These are phyloP conservation scores for Syncephalis plumigaleata DNA, from an alignment of 371 early-diverging fungal genomes.

Conservation along the genomic window DNA sequence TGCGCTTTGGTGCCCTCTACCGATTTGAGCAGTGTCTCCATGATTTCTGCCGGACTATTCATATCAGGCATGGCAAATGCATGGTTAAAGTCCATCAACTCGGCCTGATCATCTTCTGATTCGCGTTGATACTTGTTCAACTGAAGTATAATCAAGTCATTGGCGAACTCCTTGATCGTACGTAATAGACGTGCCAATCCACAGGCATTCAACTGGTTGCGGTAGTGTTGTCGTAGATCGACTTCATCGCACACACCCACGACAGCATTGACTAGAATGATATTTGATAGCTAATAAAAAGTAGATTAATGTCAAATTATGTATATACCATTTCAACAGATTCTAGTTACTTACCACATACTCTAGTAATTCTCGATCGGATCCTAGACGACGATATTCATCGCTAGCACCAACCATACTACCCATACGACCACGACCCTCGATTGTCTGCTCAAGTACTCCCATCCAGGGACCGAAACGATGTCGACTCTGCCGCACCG, in stretches of 20 bases:
- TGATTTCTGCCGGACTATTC: constrained; percentile 65
- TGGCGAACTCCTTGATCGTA: constrained; percentile 40
- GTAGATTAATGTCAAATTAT: too few species aligned
- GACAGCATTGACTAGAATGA: constrained; percentile 68
- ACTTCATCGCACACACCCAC: constrained; percentile 61
- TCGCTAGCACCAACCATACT: constrained; percentile 61
- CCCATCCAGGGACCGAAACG: constrained; percentile 62
- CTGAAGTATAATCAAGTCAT: constrained; percentile 53
- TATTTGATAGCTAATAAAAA: constrained; percentile 49
- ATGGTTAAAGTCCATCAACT: constrained; percentile 58
- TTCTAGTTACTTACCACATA: constrained; percentile 32
- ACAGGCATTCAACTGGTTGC: constrained; percentile 57
- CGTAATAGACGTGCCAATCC: constrained; percentile 46
- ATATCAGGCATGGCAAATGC: constrained; percentile 53
- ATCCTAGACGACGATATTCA: constrained; percentile 37
- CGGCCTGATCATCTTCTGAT: constrained; percentile 57
- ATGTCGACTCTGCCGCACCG: constrained; percentile 22
- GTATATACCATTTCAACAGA: not conserved
- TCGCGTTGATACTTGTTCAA: constrained; percentile 56
- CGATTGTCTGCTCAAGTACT: constrained; percentile 44
- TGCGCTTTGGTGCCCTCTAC: constrained; percentile 59
- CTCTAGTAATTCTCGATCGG: constrained; percentile 52
- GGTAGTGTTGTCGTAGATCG: constrained; percentile 52
- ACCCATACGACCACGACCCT: constrained; percentile 63
- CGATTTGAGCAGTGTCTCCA: constrained; percentile 44